phyloP scores from a whole-genome alignment of 148 eudicot species.

The Amaranthus palmeri region DNA sequence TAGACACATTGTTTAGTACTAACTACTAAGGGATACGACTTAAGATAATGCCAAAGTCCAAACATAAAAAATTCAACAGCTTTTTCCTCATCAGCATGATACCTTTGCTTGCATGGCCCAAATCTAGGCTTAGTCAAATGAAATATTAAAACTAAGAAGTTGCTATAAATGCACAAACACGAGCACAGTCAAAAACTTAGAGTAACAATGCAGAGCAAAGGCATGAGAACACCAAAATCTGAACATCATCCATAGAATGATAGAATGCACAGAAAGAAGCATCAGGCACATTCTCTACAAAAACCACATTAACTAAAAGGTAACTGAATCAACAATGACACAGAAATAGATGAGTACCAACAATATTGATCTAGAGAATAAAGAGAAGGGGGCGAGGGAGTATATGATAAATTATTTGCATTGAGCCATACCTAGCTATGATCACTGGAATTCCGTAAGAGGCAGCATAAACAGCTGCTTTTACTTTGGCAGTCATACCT shows the following conservation, averaged over 20 bases:
- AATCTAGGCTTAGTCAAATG: not conserved
- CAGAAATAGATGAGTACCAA: not conserved
- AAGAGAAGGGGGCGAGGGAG: not conserved
- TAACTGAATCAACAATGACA: not conserved
- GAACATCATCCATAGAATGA: not conserved
- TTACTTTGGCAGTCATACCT: conserved; percentile 97
- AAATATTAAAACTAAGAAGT: too few species aligned
- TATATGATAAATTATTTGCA: not conserved
- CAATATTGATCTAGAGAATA: not conserved
- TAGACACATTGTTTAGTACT: not conserved
- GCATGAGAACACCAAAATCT: not conserved
- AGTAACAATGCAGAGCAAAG: not conserved
- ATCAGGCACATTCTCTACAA: not conserved
- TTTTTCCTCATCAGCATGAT: not conserved
- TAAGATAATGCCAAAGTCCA: too few species aligned
- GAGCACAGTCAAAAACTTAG: not conserved
- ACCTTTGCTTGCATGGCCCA: not conserved
- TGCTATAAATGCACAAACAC: not conserved
- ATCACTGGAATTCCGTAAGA: conserved; percentile 84
- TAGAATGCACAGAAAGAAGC: not conserved
- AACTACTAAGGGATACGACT: not conserved
- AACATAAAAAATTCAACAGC: not conserved
- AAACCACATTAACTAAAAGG: not conserved
- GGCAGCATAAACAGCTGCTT: conserved; percentile 93
- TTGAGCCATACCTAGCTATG: conserved; percentile 69